Evolutionary conservation across 768 basidiomycete species (phyloP).

Genomic region (Rhizopogon sp.): DNA sequence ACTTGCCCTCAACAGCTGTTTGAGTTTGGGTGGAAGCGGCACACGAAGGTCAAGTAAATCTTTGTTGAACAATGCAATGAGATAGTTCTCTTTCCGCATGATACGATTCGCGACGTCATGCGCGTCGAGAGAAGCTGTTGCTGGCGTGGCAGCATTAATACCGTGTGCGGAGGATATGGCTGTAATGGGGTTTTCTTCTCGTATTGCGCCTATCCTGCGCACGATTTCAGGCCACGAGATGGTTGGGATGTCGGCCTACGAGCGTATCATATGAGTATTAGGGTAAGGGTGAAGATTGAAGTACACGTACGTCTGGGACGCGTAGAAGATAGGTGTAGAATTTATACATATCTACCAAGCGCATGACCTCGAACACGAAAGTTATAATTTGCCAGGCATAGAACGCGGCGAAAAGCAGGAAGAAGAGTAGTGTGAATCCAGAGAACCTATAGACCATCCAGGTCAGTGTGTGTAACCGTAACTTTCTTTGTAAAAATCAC

Average conservation of each 20-base stretch:
- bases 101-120: slow-evolving; percentile 98
- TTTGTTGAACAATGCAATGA: slow-evolving; percentile 97
- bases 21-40: slow-evolving; percentile 62
- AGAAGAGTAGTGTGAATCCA: slow-evolving; percentile 79
- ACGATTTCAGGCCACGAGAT: slow-evolving; percentile 97
- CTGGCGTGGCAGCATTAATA: slow-evolving; percentile 50
- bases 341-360: slow-evolving; percentile 90
- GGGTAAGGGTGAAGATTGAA: neutral
- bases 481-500: slow-evolving; percentile 17
- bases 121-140: slow-evolving; percentile 88
- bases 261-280: slow-evolving; percentile 4
- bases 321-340: slow-evolving; percentile 94
- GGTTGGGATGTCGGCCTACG: slow-evolving; percentile 92
- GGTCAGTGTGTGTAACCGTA: slow-evolving; percentile 10
- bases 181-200: slow-evolving; percentile 90
- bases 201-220: slow-evolving; percentile 80
- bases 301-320: slow-evolving; percentile 78
- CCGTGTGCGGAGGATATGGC: slow-evolving; percentile 65
- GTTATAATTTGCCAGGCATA: slow-evolving; percentile 85
- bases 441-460: slow-evolving; percentile 54
- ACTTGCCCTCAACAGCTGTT: slow-evolving; percentile 43
- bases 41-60: slow-evolving; percentile 86
- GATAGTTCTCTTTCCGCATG: slow-evolving; percentile 96
- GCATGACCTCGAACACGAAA: slow-evolving; percentile 68
- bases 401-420: slow-evolving; percentile 79